A percentile compares a stretch with the other conserved stretches of the same genome.
Conservation (phyloP, 139 green algal genomes). For the Closterium sp. region DNA sequence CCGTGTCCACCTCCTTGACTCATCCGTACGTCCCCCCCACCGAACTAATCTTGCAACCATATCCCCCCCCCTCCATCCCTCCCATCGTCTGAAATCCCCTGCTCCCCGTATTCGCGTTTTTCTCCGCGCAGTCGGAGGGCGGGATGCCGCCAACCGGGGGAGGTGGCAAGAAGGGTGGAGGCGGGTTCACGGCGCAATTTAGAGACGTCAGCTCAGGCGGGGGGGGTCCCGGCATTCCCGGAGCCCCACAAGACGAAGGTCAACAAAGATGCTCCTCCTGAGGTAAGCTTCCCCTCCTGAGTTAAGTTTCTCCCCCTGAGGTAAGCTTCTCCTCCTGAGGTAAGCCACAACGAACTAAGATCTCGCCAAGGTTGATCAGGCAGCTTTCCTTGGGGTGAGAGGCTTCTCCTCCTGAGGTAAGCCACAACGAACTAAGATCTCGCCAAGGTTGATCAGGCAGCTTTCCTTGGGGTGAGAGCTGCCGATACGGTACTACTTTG, state of each 20-base stretch:
- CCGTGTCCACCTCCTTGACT: neutral
- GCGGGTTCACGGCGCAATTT: neutral
- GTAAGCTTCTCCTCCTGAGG: too few relatives aligned
- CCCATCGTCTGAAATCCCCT: neutral
- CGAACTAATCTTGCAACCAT: neutral
- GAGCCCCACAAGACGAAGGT: neutral
- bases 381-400: too few relatives aligned
- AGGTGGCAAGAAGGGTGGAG: neutral
- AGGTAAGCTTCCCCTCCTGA: neutral
- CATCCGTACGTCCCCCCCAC: neutral
- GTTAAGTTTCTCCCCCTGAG: too few relatives aligned
- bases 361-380: too few relatives aligned
- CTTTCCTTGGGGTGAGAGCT: neutral
- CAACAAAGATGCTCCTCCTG: neutral
- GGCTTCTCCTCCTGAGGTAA: too few relatives aligned
- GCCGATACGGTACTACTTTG: neutral
- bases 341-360: too few relatives aligned
- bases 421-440: neutral
- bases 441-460: too few relatives aligned
- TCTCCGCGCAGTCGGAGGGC: neutral
- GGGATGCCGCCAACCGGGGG: neutral
- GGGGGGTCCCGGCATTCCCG: neutral
- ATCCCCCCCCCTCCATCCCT: neutral
- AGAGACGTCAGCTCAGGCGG: neutral
- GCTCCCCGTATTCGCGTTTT: neutral